Evolutionary conservation across 176 grass and related monocot genomes (phyloP).

Genomic region (Lolium multiflorum): DNA sequence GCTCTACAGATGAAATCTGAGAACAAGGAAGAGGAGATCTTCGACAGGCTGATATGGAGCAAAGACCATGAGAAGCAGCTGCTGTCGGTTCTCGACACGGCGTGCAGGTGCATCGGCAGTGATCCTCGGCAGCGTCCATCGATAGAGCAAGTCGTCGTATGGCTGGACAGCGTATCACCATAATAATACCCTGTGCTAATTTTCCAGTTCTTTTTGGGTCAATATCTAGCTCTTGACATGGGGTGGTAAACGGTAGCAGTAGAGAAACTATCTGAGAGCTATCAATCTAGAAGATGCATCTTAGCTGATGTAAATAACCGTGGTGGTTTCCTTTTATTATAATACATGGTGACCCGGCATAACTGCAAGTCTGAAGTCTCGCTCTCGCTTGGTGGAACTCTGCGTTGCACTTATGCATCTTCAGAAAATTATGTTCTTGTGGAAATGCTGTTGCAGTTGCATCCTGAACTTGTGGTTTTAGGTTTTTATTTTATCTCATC

Average conservation of each 20-base stretch:
- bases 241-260: slow-evolving; percentile 27
- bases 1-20: slow-evolving; percentile 84
- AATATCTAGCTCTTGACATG: slow-evolving; percentile 38
- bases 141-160: slow-evolving; percentile 79
- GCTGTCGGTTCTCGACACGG: slow-evolving; percentile 65
- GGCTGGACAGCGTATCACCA: slow-evolving; percentile 64
- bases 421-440: neutral
- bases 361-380: neutral
- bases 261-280: slow-evolving; percentile 32
- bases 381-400: slow-evolving; percentile 19
- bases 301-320: slow-evolving; percentile 29
- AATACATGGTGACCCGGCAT: slow-evolving; percentile 2
- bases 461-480: neutral
- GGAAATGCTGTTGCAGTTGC: neutral
- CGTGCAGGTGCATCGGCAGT: slow-evolving; percentile 72
- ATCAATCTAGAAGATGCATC: slow-evolving; percentile 16
- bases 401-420: neutral
- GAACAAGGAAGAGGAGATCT: slow-evolving; percentile 84
- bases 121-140: slow-evolving; percentile 78
- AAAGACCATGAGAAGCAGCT: slow-evolving; percentile 80
- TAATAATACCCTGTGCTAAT: slow-evolving; percentile 1
- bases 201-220: slow-evolving; percentile 14
- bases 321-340: neutral
- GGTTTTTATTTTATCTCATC: neutral
- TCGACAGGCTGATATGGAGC: slow-evolving; percentile 70